Conservation (phyloP, 495 filamentous ascomycete species). For the Annulohypoxylon maeteangense region DNA sequence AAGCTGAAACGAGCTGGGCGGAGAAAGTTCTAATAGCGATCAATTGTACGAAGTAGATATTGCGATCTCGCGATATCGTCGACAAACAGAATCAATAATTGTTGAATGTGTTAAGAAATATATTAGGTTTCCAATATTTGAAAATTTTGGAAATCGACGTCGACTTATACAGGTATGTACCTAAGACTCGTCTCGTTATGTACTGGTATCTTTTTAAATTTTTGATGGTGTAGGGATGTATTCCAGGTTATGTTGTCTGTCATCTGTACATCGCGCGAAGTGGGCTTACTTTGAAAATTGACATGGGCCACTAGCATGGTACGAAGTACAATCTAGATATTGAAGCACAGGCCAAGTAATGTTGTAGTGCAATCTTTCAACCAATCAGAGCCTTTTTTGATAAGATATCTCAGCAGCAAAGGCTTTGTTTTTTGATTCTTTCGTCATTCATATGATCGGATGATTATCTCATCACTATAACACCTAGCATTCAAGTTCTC, state of each 20-base stretch:
- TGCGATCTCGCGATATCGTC: neutral
- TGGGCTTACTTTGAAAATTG: conserved; percentile 9
- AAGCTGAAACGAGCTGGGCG: conserved; percentile 16
- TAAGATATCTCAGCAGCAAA: conserved; percentile 26
- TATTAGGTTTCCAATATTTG: neutral
- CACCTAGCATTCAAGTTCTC: neutral
- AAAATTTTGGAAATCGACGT: neutral
- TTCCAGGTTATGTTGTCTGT: conserved; percentile 12
- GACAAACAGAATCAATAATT: conserved; percentile 17
- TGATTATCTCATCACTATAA: conserved; percentile 32
- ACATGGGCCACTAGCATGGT: neutral
- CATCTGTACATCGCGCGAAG: conserved; percentile 10
- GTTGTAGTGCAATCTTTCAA: neutral
- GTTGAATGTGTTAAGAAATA: conserved; percentile 5
- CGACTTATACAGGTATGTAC: neutral
- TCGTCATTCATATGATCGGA: conserved; percentile 33
- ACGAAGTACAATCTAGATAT: neutral
- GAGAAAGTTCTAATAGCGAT: conserved; percentile 18
- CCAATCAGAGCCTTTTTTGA: conserved; percentile 19
- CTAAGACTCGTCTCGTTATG: neutral
- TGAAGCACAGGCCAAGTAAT: neutral
- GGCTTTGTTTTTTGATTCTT: neutral
- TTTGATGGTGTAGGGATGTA: neutral
- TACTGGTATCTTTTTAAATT: neutral
- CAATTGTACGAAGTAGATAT: neutral